Evolutionary conservation across 768 basidiomycete genomes (phyloP), one percentile per base, ranked within the genome.

Genomic region (Russula virescens): DNA sequence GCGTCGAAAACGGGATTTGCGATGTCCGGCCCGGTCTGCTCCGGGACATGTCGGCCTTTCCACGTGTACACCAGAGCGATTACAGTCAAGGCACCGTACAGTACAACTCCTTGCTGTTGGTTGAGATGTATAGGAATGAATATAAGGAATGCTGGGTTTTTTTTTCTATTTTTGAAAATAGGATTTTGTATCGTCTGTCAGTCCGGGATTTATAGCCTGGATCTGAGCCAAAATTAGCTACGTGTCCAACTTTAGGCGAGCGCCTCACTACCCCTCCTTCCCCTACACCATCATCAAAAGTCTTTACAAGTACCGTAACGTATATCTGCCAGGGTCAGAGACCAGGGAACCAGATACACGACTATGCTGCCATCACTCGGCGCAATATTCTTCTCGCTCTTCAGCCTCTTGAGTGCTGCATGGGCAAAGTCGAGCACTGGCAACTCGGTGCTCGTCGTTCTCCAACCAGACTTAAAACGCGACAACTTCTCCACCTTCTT

Each of bases 401-500:
- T 79, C 42, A 69, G 65, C 34, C 57, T 79, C 4, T 60, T 73
- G 6, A 23, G 64, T 13, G 45, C 64, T 14, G 69, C 60, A 2
- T 55, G 66, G 28, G 88, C 89, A 55, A 84, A 79, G 69, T 92
- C 91, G n/a, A 91, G 90, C 75, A 78, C 86, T 11, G 91, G 89
- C 16, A 80, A 88, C 74, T 87, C 85, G 31, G 89, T 97, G 19
- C 82, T 98, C 16, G 89, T 97, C 50, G 80, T 96, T 16, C 78
- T 96, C 38, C 93, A 98, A 71, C 82, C 86, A 1, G 78, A 76
- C 35, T 74, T 87, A n/a, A 78, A 83, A 69, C 81, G 80, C 72
- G 74, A 76, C 14, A 80, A 88, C 67, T 98, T 88, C 73, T 88
- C 88, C 11, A 75, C 86, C 69, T 96, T 97, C 81, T 95, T 92